phyloP scores from a whole-genome alignment of 768 basidiomycete genomes.

The Leccinum subgranulosum region DNA sequence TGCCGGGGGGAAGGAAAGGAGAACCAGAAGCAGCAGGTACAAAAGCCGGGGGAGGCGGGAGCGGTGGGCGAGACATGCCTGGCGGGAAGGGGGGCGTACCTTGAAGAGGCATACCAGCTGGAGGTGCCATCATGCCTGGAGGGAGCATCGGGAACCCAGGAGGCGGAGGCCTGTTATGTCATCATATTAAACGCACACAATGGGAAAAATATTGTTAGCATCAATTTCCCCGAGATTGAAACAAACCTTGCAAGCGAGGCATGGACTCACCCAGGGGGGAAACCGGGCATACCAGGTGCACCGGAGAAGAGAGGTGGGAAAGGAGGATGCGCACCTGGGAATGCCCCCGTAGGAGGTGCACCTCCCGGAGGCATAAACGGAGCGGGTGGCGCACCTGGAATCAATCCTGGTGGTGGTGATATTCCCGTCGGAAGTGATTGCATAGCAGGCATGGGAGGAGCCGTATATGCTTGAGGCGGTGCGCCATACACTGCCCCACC shows the following conservation, averaged over 20 bases:
- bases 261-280: slow-evolving; percentile 54
- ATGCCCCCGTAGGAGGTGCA: slow-evolving; percentile 35
- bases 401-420: slow-evolving; percentile 37
- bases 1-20: slow-evolving; percentile 26
- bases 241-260: slow-evolving; percentile 13
- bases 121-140: slow-evolving; percentile 33
- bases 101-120: slow-evolving; percentile 37
- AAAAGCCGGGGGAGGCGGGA: slow-evolving; percentile 36
- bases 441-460: slow-evolving; percentile 36
- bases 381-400: slow-evolving; percentile 44
- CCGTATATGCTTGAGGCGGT: slow-evolving; percentile 67
- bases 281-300: slow-evolving; percentile 45
- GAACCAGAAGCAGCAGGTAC: slow-evolving; percentile 33
- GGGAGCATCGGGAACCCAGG: slow-evolving; percentile 55
- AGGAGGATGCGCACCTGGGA: slow-evolving; percentile 36
- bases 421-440: slow-evolving; percentile 27
- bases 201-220: slow-evolving; percentile 17
- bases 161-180: slow-evolving; percentile 40
- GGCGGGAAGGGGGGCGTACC: slow-evolving; percentile 37
- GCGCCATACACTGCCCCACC: slow-evolving; percentile 66
- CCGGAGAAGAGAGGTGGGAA: slow-evolving; percentile 42
- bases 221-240: slow-evolving; percentile 7
- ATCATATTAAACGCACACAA: slow-evolving; percentile 9
- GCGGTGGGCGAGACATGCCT: slow-evolving; percentile 35
- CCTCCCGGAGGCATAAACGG: slow-evolving; percentile 38